A percentile compares a stretch with the other conserved stretches of the same genome.
Evolutionary conservation across 345 rosid genomes (phyloP).

Genomic region (Anastatica hierochuntica): DNA sequence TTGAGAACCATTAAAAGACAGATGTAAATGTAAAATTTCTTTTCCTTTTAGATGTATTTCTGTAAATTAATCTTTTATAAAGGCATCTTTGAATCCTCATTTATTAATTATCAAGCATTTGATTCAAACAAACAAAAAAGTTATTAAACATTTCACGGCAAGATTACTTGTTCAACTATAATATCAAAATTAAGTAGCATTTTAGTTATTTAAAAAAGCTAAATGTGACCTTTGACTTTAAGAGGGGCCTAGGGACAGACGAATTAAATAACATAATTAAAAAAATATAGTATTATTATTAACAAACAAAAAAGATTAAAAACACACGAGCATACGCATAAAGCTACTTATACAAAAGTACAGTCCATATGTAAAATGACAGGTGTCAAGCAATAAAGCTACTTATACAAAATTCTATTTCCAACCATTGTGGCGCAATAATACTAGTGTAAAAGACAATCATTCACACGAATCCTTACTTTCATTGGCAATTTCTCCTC

Average conservation of each 20-base stretch:
- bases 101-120: not conserved
- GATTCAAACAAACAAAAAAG: too few species aligned
- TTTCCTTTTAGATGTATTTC: too few species aligned
- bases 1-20: too few species aligned
- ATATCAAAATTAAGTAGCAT: not conserved
- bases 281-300: too few species aligned
- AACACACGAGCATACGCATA: constrained; percentile 17
- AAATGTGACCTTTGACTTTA: constrained; percentile 19
- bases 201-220: not conserved
- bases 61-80: too few species aligned
- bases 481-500: constrained; percentile 35
- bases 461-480: constrained; percentile 35
- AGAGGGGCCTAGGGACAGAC: constrained; percentile 13
- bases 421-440: constrained; percentile 21
- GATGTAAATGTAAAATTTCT: too few species aligned
- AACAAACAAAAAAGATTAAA: too few species aligned
- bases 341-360: too few species aligned
- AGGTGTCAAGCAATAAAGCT: constrained; percentile 49
- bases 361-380: constrained; percentile 21
- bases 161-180: constrained; percentile 15
- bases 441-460: constrained; percentile 33
- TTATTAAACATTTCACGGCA: too few species aligned
- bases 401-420: constrained; percentile 25
- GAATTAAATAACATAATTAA: not conserved
- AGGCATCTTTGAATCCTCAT: constrained; percentile 1